phyloP scores from a whole-genome alignment of 352 stramenopile genomes.

The Proteromonas lacertae region DNA sequence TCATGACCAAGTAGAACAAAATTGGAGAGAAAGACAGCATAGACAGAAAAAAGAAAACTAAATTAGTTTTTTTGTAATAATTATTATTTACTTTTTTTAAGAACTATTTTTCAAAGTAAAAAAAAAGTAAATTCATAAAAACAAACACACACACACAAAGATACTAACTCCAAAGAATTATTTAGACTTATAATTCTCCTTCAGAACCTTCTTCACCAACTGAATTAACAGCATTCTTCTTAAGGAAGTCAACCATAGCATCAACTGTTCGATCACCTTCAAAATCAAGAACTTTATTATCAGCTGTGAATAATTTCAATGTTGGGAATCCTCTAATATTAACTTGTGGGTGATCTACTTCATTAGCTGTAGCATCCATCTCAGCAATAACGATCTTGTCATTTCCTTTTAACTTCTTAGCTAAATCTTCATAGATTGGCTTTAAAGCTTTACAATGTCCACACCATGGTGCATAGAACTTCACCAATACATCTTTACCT shows the following conservation, averaged over 20 bases:
- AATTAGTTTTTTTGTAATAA: too few species aligned
- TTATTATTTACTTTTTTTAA: too few species aligned
- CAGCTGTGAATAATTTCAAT: constrained; percentile 60
- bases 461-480: constrained; percentile 57
- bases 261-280: constrained; percentile 36
- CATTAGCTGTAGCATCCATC: constrained; percentile 73
- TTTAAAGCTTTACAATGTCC: constrained; percentile 35
- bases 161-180: too few species aligned
- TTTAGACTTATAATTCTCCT: too few species aligned
- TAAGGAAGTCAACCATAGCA: constrained; percentile 34
- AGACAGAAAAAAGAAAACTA: too few species aligned
- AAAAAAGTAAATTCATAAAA: too few species aligned
- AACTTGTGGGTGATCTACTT: constrained; percentile 48
- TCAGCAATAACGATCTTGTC: constrained; percentile 63
- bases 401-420: constrained; percentile 15
- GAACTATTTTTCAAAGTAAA: too few species aligned
- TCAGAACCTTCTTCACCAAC: neutral
- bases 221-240: constrained; percentile 34
- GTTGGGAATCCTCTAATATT: constrained; percentile 66
- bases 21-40: too few species aligned
- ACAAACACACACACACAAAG: too few species aligned
- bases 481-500: constrained; percentile 16
- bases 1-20: too few species aligned
- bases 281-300: constrained; percentile 43
- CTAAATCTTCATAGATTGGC: constrained; percentile 24